A percentile compares a stretch with the other conserved stretches of the same genome.
phyloP scores from a whole-genome alignment of 768 basidiomycete genomes.

The Mycena vitilis region DNA sequence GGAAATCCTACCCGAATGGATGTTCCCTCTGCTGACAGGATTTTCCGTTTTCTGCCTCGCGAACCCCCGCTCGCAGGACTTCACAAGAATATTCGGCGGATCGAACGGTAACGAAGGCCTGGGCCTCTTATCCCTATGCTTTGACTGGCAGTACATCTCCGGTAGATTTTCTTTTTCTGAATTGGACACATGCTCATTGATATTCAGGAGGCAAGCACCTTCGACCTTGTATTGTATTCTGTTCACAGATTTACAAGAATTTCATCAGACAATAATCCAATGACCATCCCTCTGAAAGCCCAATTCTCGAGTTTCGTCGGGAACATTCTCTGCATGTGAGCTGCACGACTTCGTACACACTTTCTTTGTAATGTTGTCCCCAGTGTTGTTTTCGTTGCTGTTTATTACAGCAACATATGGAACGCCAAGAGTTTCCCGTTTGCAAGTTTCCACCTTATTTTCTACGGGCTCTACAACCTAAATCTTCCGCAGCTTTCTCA shows the following conservation, averaged over 20 bases:
- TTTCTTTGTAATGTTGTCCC: background rate
- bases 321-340: conserved; percentile 61
- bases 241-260: conserved; percentile 7
- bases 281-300: conserved; percentile 65
- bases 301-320: conserved; percentile 62
- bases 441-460: conserved; percentile 32
- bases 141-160: conserved; percentile 74
- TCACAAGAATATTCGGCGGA: conserved; percentile 74
- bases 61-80: conserved; percentile 54
- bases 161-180: conserved; percentile 38
- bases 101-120: conserved; percentile 72
- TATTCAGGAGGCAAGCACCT: conserved; percentile 25
- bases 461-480: conserved; percentile 33
- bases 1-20: conserved; percentile 65
- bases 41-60: conserved; percentile 70
- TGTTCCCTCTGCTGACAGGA: conserved; percentile 71
- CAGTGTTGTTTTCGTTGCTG: conserved; percentile 58
- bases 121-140: conserved; percentile 65
- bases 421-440: conserved; percentile 51
- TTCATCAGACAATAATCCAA: conserved; percentile 52
- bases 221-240: background rate
- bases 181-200: background rate
- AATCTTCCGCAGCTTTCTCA: conserved; percentile 60
- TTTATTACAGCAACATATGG: conserved; percentile 69
- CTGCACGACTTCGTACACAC: conserved; percentile 18